phyloP scores from a whole-genome alignment of 371 early-diverging fungal genomes.

The Globomyces sp. region DNA sequence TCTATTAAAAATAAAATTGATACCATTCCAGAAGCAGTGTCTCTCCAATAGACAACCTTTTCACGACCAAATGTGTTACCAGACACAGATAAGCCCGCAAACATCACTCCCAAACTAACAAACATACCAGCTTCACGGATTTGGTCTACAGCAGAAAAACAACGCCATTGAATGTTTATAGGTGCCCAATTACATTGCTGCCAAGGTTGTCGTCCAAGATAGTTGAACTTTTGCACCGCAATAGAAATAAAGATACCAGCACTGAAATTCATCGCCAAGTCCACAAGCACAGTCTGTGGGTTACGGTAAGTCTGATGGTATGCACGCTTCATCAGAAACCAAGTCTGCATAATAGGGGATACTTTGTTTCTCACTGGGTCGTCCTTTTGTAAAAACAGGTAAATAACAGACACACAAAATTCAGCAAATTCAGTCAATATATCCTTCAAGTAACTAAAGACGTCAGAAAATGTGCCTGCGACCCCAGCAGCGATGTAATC shows the following conservation, averaged over 20 bases:
- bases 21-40: slow-evolving; percentile 34
- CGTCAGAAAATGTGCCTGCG: background rate
- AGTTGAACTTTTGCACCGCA: slow-evolving; percentile 33
- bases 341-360: slow-evolving; percentile 10
- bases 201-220: slow-evolving; percentile 22
- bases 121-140: slow-evolving; percentile 34
- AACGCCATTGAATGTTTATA: slow-evolving; percentile 5
- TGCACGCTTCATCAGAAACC: slow-evolving; percentile 32
- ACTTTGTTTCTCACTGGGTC: slow-evolving; percentile 30
- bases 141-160: slow-evolving; percentile 19
- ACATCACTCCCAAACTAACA: slow-evolving; percentile 33
- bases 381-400: background rate
- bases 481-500: background rate
- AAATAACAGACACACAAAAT: background rate
- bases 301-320: slow-evolving; percentile 26
- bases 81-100: slow-evolving; percentile 37
- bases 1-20: too few relatives aligned
- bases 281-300: slow-evolving; percentile 18
- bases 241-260: slow-evolving; percentile 37
- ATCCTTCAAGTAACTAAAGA: slow-evolving; percentile 23
- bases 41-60: slow-evolving; percentile 45
- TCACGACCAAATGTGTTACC: slow-evolving; percentile 45
- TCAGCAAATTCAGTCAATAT: slow-evolving; percentile 18
- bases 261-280: slow-evolving; percentile 29
- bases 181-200: slow-evolving; percentile 18